These are phyloP conservation scores for Paramecium sexaurelia DNA, from an alignment of 73 alveolate species.

Conservation along the genomic window DNA sequence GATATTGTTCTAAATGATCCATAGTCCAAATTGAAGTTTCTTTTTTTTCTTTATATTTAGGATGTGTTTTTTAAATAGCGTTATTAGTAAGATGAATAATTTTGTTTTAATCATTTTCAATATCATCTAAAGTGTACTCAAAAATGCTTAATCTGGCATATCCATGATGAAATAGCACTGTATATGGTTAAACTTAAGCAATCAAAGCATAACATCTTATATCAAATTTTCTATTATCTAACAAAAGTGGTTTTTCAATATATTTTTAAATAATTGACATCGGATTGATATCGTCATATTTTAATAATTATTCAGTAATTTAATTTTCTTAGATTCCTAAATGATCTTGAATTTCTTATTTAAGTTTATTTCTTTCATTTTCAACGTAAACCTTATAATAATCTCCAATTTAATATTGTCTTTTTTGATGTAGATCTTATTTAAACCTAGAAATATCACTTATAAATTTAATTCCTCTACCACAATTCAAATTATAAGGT, in stretches of 20 bases:
- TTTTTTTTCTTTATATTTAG: conserved; percentile 67
- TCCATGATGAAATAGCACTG: conserved; percentile 75
- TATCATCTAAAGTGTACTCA: conserved; percentile 68
- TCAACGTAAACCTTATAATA: conserved; percentile 57
- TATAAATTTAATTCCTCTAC: conserved; percentile 78
- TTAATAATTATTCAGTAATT: conserved; percentile 57
- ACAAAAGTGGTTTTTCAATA: conserved; percentile 82
- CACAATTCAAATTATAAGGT: conserved; percentile 76
- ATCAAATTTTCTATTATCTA: conserved; percentile 90
- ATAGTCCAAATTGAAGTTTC: conserved; percentile 59
- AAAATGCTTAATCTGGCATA: conserved; percentile 76
- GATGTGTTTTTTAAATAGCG: conserved; percentile 79
- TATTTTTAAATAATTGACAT: conserved; percentile 77
- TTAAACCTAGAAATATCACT: conserved; percentile 68
- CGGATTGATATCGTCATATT: conserved; percentile 66
- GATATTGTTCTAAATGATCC: conserved; percentile 15
- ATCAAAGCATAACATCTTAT: conserved; percentile 85
- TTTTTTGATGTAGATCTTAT: conserved; percentile 64
- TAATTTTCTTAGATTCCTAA: background rate
- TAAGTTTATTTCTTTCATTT: conserved; percentile 18
- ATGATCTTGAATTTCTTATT: background rate
- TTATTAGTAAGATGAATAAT: conserved; percentile 78
- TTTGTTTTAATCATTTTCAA: conserved; percentile 69
- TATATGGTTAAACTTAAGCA: conserved; percentile 79
- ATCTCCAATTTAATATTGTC: conserved; percentile 49